phyloP scores from a whole-genome alignment of 441 rosid genomes.

The Pelargonium citronellum region DNA sequence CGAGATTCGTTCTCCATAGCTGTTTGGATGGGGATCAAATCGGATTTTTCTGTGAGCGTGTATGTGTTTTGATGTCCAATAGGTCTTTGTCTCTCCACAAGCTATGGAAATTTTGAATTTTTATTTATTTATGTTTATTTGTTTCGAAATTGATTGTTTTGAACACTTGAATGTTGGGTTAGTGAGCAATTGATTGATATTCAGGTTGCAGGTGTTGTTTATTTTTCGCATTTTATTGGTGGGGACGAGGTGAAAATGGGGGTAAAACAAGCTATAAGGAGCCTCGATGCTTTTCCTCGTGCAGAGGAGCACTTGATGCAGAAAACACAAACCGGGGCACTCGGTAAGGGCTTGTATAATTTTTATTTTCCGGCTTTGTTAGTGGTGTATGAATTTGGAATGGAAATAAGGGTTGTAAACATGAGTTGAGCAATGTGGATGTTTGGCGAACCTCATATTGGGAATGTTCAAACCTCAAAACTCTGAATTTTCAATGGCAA shows the following conservation, averaged over 20 bases:
- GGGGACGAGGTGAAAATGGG: constrained; percentile 44
- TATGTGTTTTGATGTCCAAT: background rate
- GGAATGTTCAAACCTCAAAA: background rate
- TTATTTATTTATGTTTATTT: background rate
- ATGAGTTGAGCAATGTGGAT: background rate
- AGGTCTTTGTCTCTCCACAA: background rate
- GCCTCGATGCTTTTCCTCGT: constrained; percentile 90
- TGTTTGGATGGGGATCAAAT: background rate
- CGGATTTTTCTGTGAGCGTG: background rate
- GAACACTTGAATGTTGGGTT: background rate
- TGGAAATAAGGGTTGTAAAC: background rate
- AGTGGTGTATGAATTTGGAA: background rate
- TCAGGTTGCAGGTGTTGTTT: background rate
- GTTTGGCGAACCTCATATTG: background rate
- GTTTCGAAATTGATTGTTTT: background rate
- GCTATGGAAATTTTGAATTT: background rate
- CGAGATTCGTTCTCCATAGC: constrained; percentile 2
- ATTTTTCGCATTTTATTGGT: constrained; percentile 1
- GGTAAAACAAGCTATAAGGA: constrained; percentile 68
- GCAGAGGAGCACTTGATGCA: constrained; percentile 94
- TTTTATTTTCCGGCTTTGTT: background rate
- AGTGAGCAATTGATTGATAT: background rate
- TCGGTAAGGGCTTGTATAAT: constrained; percentile 39
- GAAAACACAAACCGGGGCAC: constrained; percentile 89
- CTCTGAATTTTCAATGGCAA: background rate